Conservation (phyloP, 768 basidiomycete species). For the Auriculariales sp. region DNA sequence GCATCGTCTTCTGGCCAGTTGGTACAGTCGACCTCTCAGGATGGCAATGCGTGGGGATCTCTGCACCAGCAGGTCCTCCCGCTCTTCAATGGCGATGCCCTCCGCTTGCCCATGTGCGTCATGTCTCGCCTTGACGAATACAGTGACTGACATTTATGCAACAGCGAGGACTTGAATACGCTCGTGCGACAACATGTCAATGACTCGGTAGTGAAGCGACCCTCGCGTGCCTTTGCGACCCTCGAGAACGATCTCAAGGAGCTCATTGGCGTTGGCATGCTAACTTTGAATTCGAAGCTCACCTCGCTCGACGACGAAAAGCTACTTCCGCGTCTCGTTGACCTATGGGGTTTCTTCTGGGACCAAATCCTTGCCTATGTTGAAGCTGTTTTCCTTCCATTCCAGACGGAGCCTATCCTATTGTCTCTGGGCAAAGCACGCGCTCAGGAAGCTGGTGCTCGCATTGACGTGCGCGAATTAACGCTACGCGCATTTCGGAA, state of each 20-base stretch:
- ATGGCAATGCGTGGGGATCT: slow-evolving; percentile 55
- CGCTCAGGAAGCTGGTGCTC: slow-evolving; percentile 20
- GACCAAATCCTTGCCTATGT: slow-evolving; percentile 75
- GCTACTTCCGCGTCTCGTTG: slow-evolving; percentile 62
- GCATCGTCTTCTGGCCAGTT: slow-evolving; percentile 19
- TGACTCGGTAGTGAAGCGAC: slow-evolving; percentile 53
- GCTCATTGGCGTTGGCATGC: slow-evolving; percentile 77
- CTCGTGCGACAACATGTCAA: slow-evolving; percentile 71
- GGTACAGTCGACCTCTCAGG: slow-evolving; percentile 21
- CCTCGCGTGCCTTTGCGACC: slow-evolving; percentile 55
- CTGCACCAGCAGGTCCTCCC: slow-evolving; percentile 82
- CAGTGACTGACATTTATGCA: not conserved
- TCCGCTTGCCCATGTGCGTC: slow-evolving; percentile 71
- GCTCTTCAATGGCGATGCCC: slow-evolving; percentile 79
- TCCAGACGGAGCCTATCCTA: slow-evolving; percentile 47
- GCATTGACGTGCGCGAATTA: slow-evolving; percentile 65
- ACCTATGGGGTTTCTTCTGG: slow-evolving; percentile 91
- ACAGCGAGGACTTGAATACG: slow-evolving; percentile 74
- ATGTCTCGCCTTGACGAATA: not conserved
- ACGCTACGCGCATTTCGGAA: slow-evolving; percentile 71
- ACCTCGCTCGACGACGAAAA: slow-evolving; percentile 63
- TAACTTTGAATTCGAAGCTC: slow-evolving; percentile 79
- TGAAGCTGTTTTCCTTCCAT: slow-evolving; percentile 60
- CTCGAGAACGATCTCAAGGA: slow-evolving; percentile 72
- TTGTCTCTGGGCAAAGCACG: slow-evolving; percentile 53